A percentile compares a stretch with the other conserved stretches of the same genome.
phyloP scores from a whole-genome alignment of 2,329 filamentous ascomycete species.

The Massarina eburnea region DNA sequence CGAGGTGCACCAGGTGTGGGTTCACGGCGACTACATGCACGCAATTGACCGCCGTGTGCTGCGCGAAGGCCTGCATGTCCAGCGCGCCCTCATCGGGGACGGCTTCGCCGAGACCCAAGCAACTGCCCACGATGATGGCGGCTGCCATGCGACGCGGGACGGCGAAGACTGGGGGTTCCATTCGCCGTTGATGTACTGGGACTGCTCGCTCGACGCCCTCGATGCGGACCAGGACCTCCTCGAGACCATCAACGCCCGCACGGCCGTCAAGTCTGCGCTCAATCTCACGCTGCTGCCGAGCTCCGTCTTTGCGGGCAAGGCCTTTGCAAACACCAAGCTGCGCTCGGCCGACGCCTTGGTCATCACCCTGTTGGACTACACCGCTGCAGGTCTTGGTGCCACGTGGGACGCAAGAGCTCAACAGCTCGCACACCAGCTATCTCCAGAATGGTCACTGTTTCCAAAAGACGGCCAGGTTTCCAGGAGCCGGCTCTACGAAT shows the following conservation, averaged over 20 bases:
- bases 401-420: constrained; percentile 66
- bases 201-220: constrained; percentile 63
- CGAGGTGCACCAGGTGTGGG: constrained; percentile 80
- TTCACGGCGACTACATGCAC: constrained; percentile 79
- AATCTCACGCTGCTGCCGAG: constrained; percentile 76
- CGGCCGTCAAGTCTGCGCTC: constrained; percentile 64
- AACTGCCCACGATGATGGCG: constrained; percentile 14
- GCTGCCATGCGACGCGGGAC: constrained; percentile 44
- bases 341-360: constrained; percentile 76
- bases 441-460: constrained; percentile 65
- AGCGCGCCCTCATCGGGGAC: constrained; percentile 66
- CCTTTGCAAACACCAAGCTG: constrained; percentile 67
- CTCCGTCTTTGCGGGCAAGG: constrained; percentile 80
- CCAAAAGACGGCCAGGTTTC: constrained; percentile 58
- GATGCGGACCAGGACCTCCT: constrained; percentile 64
- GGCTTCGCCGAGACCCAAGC: constrained; percentile 21
- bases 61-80: constrained; percentile 66
- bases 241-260: constrained; percentile 67
- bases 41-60: constrained; percentile 69
- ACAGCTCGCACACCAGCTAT: constrained; percentile 53
- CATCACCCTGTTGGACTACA: constrained; percentile 71
- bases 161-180: constrained; percentile 75
- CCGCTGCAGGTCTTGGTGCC: constrained; percentile 63
- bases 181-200: constrained; percentile 82
- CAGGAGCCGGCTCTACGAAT: constrained; percentile 70